These are phyloP conservation scores for Arabidopsis arenosa DNA, from an alignment of 345 rosid species.

Conservation along the genomic window DNA sequence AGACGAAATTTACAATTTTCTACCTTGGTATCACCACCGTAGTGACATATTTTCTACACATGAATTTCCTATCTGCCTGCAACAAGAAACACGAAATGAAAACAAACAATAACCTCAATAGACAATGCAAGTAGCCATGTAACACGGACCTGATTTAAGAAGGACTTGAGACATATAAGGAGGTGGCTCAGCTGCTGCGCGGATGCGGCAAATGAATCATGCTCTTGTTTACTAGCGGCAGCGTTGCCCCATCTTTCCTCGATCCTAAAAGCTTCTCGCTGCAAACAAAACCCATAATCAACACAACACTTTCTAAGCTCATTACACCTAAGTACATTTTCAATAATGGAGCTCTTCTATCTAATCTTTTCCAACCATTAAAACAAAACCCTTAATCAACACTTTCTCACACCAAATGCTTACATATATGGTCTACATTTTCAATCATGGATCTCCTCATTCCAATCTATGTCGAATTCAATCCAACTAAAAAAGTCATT, in stretches of 20 bases:
- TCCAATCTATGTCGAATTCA: background rate
- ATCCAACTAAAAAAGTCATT: background rate
- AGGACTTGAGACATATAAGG: slow-evolving; percentile 40
- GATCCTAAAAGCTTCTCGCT: slow-evolving; percentile 74
- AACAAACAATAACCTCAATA: background rate
- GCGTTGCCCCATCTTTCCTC: slow-evolving; percentile 71
- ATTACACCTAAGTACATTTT: background rate
- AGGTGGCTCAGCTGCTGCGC: background rate
- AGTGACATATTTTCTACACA: slow-evolving; percentile 2
- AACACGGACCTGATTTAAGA: slow-evolving; percentile 8
- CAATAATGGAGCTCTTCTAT: background rate
- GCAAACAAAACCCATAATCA: slow-evolving; percentile 37
- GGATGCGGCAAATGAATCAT: slow-evolving; percentile 58
- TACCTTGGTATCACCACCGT: background rate
- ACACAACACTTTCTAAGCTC: slow-evolving; percentile 3
- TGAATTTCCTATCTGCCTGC: slow-evolving; percentile 1
- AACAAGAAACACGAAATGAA: background rate
- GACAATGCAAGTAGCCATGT: background rate
- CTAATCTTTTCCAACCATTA: background rate
- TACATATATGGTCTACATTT: background rate
- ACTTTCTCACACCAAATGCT: background rate
- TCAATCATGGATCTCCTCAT: background rate
- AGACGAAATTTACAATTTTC: slow-evolving; percentile 3
- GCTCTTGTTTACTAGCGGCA: slow-evolving; percentile 85
- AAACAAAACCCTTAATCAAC: no score